A percentile compares a stretch with the other conserved stretches of the same genome.
Conservation (phyloP, 208 protist species). For the Trypanosoma melophagium region DNA sequence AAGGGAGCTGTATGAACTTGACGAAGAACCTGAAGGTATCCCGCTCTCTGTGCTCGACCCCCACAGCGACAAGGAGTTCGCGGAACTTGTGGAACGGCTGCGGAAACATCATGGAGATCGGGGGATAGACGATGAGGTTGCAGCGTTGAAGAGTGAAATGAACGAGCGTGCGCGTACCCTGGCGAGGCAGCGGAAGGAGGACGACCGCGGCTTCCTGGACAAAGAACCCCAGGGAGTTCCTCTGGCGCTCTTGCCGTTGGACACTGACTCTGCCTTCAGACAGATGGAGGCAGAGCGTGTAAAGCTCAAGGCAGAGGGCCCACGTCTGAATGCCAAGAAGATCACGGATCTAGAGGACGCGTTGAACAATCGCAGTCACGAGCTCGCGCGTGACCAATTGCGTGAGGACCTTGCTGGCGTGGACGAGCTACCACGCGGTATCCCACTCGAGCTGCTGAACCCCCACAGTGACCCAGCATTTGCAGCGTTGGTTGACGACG, state of each 20-base stretch:
- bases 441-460: constrained; percentile 59
- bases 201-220: constrained; percentile 72
- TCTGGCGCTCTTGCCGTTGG: constrained; percentile 55
- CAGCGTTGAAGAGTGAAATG: constrained; percentile 62
- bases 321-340: constrained; percentile 47
- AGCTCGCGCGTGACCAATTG: constrained; percentile 43
- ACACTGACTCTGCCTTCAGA: constrained; percentile 42
- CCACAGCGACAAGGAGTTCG: constrained; percentile 58
- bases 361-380: constrained; percentile 34
- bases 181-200: constrained; percentile 47
- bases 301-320: constrained; percentile 59
- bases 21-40: constrained; percentile 59
- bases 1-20: constrained; percentile 59
- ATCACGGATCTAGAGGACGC: constrained; percentile 58
- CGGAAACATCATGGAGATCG: constrained; percentile 38
- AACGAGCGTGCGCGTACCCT: constrained; percentile 40
- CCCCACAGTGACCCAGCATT: constrained; percentile 55
- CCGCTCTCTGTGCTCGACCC: constrained; percentile 52
- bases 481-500: constrained; percentile 54
- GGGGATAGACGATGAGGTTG: constrained; percentile 36
- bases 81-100: constrained; percentile 51
- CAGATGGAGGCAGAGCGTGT: constrained; percentile 50
- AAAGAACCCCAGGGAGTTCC: constrained; percentile 68
- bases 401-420: constrained; percentile 58
- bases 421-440: constrained; percentile 48